These are phyloP conservation scores for Russula sp. DNA, from an alignment of 768 basidiomycete species.

Conservation along the genomic window DNA sequence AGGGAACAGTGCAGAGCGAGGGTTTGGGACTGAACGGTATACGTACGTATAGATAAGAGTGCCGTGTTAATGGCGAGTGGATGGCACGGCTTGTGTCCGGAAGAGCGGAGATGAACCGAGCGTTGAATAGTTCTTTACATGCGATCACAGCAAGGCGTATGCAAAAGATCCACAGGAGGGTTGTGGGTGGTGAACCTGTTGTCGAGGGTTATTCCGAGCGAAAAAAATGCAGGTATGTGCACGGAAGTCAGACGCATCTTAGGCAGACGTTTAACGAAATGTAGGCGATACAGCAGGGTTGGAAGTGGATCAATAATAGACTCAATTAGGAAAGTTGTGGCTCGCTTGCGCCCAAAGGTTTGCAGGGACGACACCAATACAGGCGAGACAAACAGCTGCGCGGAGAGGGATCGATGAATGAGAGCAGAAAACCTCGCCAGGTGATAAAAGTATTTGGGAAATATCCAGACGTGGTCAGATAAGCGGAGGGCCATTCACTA, in stretches of 20 bases:
- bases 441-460: background rate
- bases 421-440: background rate
- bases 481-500: background rate
- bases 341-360: background rate
- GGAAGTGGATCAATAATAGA: background rate
- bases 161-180: background rate
- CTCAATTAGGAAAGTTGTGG: background rate
- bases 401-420: background rate
- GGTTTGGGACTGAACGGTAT: background rate
- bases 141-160: conserved; percentile 4
- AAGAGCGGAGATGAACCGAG: conserved; percentile 7
- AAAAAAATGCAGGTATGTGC: background rate
- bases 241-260: background rate
- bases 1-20: background rate
- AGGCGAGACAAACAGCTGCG: background rate
- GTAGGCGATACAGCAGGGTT: background rate
- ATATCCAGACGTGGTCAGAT: background rate
- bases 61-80: background rate
- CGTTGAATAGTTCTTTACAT: background rate
- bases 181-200: background rate
- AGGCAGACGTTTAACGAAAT: background rate
- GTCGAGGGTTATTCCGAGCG: background rate
- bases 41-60: background rate
- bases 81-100: background rate
- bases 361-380: too few species aligned